Evolutionary conservation across 1,284 basidiomycete species (phyloP).

Genomic region (Microbotryum scabiosae): DNA sequence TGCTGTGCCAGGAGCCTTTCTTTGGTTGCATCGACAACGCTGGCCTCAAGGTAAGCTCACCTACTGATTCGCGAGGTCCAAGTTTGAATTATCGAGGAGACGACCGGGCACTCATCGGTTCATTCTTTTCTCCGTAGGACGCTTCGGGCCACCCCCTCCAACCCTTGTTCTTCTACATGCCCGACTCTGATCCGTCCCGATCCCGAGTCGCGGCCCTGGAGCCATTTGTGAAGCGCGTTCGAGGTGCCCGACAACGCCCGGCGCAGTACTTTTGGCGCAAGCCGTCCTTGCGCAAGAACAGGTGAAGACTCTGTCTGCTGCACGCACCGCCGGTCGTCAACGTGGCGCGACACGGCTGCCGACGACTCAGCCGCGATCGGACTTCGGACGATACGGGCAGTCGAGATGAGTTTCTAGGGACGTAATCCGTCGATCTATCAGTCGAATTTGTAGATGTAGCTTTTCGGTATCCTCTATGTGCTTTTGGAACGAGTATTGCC

Average conservation of each 20-base stretch:
- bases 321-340: too few relatives aligned
- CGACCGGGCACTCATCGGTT: not conserved
- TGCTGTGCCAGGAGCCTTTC: conserved; percentile 15
- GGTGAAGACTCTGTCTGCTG: not conserved
- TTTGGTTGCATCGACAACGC: conserved; percentile 28
- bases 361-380: too few relatives aligned
- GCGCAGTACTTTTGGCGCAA: conserved; percentile 26
- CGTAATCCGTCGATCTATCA: too few relatives aligned
- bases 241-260: conserved; percentile 16
- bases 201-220: conserved; percentile 28
- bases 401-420: too few relatives aligned
- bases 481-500: too few relatives aligned
- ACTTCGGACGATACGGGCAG: too few relatives aligned
- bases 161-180: conserved; percentile 24
- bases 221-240: conserved; percentile 30
- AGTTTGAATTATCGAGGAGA: not conserved
- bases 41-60: conserved; percentile 16
- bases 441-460: too few relatives aligned
- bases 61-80: not conserved
- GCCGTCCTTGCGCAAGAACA: conserved; percentile 16
- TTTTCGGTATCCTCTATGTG: too few relatives aligned
- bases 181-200: conserved; percentile 18
- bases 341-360: too few relatives aligned
- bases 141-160: conserved; percentile 21
- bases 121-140: conserved; percentile 12